Evolutionary conservation across 257 asterid species (phyloP), one percentile per base, ranked within the genome.

Genomic region (Gentiana straminea): DNA sequence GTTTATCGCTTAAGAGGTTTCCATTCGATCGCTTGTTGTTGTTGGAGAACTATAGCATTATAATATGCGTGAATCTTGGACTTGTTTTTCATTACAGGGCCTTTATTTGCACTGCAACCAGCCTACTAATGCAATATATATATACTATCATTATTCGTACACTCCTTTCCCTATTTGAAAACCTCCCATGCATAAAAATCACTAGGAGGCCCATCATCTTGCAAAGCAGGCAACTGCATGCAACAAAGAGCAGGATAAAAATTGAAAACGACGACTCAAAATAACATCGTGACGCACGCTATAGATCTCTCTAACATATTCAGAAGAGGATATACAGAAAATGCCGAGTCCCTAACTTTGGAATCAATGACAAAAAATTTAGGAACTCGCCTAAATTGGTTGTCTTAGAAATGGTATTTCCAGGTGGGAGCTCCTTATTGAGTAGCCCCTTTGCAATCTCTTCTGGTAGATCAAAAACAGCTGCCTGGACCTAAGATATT

Each of bases 391-490:
- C 84, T 15, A 15, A 15, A 15, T 90, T 90, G 13, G 82, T 35
- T 62, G 84, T 66, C 74, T 82, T 90, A 75, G 93, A 54, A 64
- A 90, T 80, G 53, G 89, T 80, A 80, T 90, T 86, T 48, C 97
- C 94, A 59, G 93, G 84, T 8, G 97, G 96, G 56, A 84, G 62
- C 67, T 84, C 85, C 78, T 66, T 80, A 48, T 41, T 80, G 53
- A 90, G 81, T 36, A 90, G 81, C 68, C 79, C 94, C 75, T 74
- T 83, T 15, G 96, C 97, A 67, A 86, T 77, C 75, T 90, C 97
- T 76, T 86, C 97, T 1, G 96, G 97, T 54, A 90, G 94, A 77
- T 90, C 97, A 76, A 90, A 90, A 54, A 90, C 90, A 55, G 96
- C 96, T 64, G 96, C 97, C 44, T 82, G 88, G 55, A 86, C 74